phyloP scores from a whole-genome alignment of 2,329 filamentous ascomycete genomes.

The Akanthomyces lecanii region DNA sequence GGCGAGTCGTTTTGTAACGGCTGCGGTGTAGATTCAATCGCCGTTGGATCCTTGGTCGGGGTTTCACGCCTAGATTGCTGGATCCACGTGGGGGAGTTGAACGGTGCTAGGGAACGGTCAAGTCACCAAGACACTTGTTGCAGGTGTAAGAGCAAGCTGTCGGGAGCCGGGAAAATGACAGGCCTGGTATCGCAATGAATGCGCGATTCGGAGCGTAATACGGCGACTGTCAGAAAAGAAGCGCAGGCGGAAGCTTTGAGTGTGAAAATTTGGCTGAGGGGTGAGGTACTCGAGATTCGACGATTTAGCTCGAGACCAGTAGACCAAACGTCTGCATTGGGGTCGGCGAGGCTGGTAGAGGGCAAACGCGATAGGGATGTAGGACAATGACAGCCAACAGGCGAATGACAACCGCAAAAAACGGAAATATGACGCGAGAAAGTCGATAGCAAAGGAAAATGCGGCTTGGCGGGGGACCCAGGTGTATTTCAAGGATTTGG shows the following conservation, averaged over 20 bases:
- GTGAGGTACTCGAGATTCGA: neutral
- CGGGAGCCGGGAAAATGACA: neutral
- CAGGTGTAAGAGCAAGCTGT: neutral
- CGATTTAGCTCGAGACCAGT: neutral
- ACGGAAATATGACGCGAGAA: neutral
- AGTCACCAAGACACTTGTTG: neutral
- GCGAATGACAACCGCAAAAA: neutral
- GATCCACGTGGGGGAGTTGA: slow-evolving; percentile 6
- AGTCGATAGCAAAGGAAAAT: neutral
- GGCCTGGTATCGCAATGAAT: neutral
- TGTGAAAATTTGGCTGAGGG: neutral
- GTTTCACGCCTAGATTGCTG: neutral
- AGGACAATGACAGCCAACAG: neutral
- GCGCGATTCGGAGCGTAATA: neutral
- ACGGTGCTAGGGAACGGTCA: neutral
- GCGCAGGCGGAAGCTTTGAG: neutral
- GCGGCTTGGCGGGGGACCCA: neutral
- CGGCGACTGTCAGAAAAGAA: neutral
- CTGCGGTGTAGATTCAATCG: neutral
- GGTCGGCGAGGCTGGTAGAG: neutral
- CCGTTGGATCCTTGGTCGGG: neutral
- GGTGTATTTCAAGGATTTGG: slow-evolving; percentile 12
- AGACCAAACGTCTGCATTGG: neutral
- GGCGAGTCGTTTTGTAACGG: neutral
- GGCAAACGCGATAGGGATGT: neutral